Evolutionary conservation across 2,329 filamentous ascomycete species (phyloP), one percentile per base, ranked within the genome.

Genomic region (Fusarium floridanum): DNA sequence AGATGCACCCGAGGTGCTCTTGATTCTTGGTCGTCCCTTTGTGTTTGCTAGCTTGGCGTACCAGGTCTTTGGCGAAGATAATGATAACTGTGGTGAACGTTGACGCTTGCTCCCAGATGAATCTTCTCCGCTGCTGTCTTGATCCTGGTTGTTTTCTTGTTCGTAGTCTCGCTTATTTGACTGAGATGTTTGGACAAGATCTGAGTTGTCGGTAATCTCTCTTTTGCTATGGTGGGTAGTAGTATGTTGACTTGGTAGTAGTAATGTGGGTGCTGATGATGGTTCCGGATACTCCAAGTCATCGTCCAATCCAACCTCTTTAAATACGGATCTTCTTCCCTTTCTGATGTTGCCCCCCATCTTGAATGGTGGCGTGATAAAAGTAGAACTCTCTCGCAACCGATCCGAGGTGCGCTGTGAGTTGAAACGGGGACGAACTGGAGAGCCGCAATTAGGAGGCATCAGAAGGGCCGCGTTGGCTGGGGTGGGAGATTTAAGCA

Each of bases 251-350:
- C 72, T 73, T n/a, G 59, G 29, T 24, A 71, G 53, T 11, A 67
- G 53, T 11, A 67, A 27, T 24, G 71, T 55, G 57, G 71, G 67
- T 27, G 70, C 60, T 17, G 60, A 66, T 24, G 71, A 61, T 27
- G 76, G 65, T 64, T 77, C 64, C 8, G 66, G 67, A 48, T 76
- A 74, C 27, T 82, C 68, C 27, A 75, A 68, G 36, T 83, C 83
- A 48, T 84, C 82, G 59, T 84, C 81, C 22, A 89, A 76, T 6
- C 87, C 88, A 45, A 86, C 78, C 79, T 90, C 88, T 76, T 82
- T 88, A 74, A 90, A 90, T 66, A 89, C 81, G 24, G 88, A 89
- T 73, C 82, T 85, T 59, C 88, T 84, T 48, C 84, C 86, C 77
- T 88, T 89, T 70, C 81, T 83, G 57, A 88, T 85, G 66, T 85